A percentile compares a stretch with the other conserved stretches of the same genome.
Evolutionary conservation across 1,284 basidiomycete genomes (phyloP).

Genomic region (Sporisorium sorghi): DNA sequence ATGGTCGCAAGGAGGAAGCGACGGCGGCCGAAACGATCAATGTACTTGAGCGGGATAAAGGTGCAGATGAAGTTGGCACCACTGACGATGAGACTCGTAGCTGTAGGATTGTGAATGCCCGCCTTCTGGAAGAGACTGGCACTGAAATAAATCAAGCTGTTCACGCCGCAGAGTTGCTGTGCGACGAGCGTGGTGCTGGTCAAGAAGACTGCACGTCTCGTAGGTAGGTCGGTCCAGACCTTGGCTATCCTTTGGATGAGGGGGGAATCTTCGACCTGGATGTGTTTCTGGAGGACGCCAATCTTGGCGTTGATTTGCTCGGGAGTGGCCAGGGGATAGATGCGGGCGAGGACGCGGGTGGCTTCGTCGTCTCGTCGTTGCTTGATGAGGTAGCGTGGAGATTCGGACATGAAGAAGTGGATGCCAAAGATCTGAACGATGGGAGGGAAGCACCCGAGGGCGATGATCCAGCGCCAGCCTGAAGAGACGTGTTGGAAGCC

Average conservation of each 20-base stretch:
- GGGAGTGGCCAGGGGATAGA: constrained; percentile 62
- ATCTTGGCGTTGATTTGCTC: constrained; percentile 69
- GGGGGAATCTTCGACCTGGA: constrained; percentile 48
- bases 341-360: constrained; percentile 54
- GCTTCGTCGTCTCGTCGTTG: constrained; percentile 62
- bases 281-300: constrained; percentile 67
- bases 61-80: constrained; percentile 78
- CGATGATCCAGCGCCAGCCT: constrained; percentile 71
- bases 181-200: constrained; percentile 44
- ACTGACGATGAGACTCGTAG: constrained; percentile 66
- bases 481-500: constrained; percentile 51
- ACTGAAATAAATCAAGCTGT: constrained; percentile 70
- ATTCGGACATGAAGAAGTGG: constrained; percentile 69
- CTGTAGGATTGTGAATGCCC: constrained; percentile 69
- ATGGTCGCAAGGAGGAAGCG: constrained; percentile 81
- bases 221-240: constrained; percentile 46
- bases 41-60: constrained; percentile 78
- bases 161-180: constrained; percentile 70
- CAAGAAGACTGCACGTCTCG: constrained; percentile 45
- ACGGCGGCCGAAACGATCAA: constrained; percentile 81
- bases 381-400: constrained; percentile 68
- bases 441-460: constrained; percentile 69
- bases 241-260: constrained; percentile 19
- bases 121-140: constrained; percentile 68
- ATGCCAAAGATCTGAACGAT: constrained; percentile 65